Conservation (phyloP, 2,329 filamentous ascomycete genomes). For the Penicillium hordei region DNA sequence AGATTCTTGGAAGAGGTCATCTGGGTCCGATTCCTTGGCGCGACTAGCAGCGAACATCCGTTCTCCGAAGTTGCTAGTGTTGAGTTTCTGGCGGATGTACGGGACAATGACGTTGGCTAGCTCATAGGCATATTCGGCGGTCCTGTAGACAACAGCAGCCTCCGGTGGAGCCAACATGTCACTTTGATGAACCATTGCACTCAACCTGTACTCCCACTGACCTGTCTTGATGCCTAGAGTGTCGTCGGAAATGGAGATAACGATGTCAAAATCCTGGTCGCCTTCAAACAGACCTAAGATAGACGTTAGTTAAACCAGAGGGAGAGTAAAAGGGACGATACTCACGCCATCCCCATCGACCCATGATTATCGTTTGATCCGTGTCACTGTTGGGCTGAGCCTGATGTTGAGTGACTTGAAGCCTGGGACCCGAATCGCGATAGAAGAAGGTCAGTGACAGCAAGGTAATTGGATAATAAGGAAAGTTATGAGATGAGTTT, state of each 20-base stretch:
- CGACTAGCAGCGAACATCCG: not conserved
- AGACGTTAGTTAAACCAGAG: too few relatives aligned
- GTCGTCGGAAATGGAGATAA: not conserved
- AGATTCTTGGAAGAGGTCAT: not conserved
- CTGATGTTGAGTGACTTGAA: not conserved
- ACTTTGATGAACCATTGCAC: not conserved
- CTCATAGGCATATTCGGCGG: not conserved
- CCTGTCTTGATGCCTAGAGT: not conserved
- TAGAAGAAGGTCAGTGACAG: not conserved
- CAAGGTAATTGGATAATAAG: not conserved
- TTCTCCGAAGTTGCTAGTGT: not conserved
- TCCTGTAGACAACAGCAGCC: not conserved
- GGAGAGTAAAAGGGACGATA: not conserved
- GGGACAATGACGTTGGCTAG: not conserved
- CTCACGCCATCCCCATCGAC: constrained; percentile 6
- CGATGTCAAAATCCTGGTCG: not conserved
- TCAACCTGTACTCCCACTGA: not conserved
- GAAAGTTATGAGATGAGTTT: not conserved
- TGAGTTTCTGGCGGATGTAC: constrained; percentile 1
- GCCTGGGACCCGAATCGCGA: not conserved
- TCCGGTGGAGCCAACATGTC: not conserved
- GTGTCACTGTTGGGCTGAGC: not conserved
- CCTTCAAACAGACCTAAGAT: not conserved
- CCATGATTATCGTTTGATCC: not conserved
- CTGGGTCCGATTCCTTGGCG: not conserved